A percentile compares a stretch with the other conserved stretches of the same genome.
Conservation (phyloP, 73 alveolate genomes). For the Paramecium octaurelia region DNA sequence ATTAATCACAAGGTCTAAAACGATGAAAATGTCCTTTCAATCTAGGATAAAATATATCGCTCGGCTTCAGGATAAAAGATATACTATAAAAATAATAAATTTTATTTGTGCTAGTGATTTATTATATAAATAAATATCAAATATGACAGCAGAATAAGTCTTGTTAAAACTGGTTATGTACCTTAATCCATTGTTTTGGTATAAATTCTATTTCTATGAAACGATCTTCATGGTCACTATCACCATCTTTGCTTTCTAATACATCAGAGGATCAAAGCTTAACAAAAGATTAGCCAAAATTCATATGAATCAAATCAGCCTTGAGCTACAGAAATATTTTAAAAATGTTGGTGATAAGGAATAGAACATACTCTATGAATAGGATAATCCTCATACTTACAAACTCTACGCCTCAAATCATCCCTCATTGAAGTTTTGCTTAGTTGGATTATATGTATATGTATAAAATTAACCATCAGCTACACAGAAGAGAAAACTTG, state of each 20-base stretch:
- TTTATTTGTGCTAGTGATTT: not conserved
- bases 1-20: constrained; percentile 58
- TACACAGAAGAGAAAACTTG: constrained; percentile 17
- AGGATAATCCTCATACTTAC: constrained; percentile 38
- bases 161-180: not conserved
- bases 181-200: constrained; percentile 21
- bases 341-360: constrained; percentile 31
- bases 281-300: not conserved
- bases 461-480: not conserved
- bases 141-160: not conserved
- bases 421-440: not conserved
- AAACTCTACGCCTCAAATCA: constrained; percentile 37
- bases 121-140: not conserved
- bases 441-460: not conserved
- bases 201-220: constrained; percentile 14
- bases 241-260: not conserved
- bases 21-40: constrained; percentile 80
- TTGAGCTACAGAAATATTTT: not conserved
- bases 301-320: not conserved
- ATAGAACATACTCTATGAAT: not conserved
- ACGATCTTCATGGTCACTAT: not conserved
- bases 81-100: not conserved
- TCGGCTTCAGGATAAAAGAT: constrained; percentile 76
- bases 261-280: not conserved
- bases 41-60: constrained; percentile 85